phyloP scores from a whole-genome alignment of 2,329 filamentous ascomycete species.

The Colletotrichum siamense region DNA sequence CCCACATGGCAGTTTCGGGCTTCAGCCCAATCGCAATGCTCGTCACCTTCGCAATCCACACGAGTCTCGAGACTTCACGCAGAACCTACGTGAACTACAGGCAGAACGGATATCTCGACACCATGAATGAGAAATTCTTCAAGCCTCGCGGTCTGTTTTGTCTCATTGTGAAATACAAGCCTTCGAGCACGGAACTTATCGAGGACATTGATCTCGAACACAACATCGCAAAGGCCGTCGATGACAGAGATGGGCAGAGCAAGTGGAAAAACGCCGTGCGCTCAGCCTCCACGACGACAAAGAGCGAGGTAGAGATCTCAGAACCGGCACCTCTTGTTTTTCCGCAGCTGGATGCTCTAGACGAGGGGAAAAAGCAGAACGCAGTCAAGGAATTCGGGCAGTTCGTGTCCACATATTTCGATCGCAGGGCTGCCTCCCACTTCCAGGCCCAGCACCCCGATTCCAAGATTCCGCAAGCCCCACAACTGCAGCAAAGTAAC shows the following conservation, averaged over 20 bases:
- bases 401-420: background rate
- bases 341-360: background rate
- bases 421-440: background rate
- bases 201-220: background rate
- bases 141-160: background rate
- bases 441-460: background rate
- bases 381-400: background rate
- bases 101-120: background rate
- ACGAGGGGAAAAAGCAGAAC: background rate
- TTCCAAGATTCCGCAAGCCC: background rate
- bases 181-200: background rate
- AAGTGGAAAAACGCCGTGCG: background rate
- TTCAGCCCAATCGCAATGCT: background rate
- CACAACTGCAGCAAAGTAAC: background rate
- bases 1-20: background rate
- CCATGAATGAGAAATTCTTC: background rate
- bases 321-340: background rate
- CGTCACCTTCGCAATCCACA: background rate
- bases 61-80: background rate
- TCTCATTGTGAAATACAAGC: background rate
- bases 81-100: background rate
- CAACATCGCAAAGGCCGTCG: background rate
- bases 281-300: background rate
- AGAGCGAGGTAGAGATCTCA: background rate
- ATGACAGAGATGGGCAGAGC: background rate